Percentiles rank a stretch among this genome's conserved stretches.
phyloP scores from a whole-genome alignment of 768 basidiomycete species.

The Pulveroboletus frians region DNA sequence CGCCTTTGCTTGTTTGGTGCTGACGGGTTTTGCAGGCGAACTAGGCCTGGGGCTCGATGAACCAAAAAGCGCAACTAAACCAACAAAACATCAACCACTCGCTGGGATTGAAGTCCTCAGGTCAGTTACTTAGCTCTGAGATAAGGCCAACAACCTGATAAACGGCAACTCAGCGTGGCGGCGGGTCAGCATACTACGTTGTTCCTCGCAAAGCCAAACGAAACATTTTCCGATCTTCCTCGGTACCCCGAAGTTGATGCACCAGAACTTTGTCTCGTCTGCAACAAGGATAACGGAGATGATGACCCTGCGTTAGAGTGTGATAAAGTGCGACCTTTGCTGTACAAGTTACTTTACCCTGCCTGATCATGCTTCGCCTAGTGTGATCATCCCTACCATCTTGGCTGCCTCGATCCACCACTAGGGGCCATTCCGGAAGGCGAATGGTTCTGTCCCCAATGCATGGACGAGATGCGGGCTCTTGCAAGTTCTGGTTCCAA shows the following conservation, averaged over 20 bases:
- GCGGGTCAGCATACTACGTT: constrained; percentile 84
- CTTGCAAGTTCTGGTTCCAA: constrained; percentile 22
- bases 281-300: constrained; percentile 64
- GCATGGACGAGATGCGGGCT: constrained; percentile 53
- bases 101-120: constrained; percentile 70
- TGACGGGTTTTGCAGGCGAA: constrained; percentile 47
- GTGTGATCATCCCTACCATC: constrained; percentile 90
- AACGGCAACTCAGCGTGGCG: constrained; percentile 51
- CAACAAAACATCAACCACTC: constrained; percentile 64
- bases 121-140: constrained; percentile 43
- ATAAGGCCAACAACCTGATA: background rate
- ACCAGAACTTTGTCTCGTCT: constrained; percentile 66
- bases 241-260: constrained; percentile 77
- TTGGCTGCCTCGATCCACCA: constrained; percentile 76
- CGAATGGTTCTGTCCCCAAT: constrained; percentile 89
- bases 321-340: constrained; percentile 61
- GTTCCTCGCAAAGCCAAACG: constrained; percentile 73
- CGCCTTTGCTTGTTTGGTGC: background rate
- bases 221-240: constrained; percentile 70
- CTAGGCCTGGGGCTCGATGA: constrained; percentile 76
- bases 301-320: constrained; percentile 78
- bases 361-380: constrained; percentile 27
- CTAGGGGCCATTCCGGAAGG: constrained; percentile 74
- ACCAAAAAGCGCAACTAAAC: constrained; percentile 84
- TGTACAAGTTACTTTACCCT: background rate